Evolutionary conservation across 2,329 filamentous ascomycete species (phyloP).

Genomic region (Metarhizium brunneum): DNA sequence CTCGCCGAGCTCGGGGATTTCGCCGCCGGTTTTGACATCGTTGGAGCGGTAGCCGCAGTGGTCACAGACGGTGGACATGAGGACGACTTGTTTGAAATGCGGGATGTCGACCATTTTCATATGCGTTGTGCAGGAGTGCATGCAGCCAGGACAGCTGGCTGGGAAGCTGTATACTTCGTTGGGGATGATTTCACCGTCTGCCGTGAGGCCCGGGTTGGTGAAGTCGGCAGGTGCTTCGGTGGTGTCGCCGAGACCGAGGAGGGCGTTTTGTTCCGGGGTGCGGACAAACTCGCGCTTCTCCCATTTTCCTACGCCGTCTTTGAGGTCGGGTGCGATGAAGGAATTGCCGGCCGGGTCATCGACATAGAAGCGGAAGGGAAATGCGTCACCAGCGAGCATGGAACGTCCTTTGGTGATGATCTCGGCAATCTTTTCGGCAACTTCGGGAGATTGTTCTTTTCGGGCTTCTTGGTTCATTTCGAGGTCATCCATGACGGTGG

Average conservation of each 20-base stretch:
- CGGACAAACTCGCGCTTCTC: conserved; percentile 75
- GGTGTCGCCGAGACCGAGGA: conserved; percentile 65
- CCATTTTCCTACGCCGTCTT: conserved; percentile 78
- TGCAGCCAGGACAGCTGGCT: conserved; percentile 83
- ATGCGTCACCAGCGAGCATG: conserved; percentile 68
- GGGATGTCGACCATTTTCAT: conserved; percentile 99
- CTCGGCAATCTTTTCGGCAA: conserved; percentile 67
- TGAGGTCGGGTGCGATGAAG: conserved; percentile 83
- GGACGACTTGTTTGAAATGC: conserved; percentile 92
- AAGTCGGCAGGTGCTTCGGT: conserved; percentile 41
- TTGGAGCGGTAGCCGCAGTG: conserved; percentile 91
- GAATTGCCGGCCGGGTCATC: conserved; percentile 95
- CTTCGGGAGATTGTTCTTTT: conserved; percentile 67
- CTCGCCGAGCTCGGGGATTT: conserved; percentile 76
- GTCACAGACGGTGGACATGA: conserved; percentile 91
- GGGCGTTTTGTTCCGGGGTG: conserved; percentile 76
- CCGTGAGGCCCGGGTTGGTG: conserved; percentile 38
- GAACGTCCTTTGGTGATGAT: conserved; percentile 65
- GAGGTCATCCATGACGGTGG: conserved; percentile 70
- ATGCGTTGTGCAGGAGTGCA: conserved; percentile 76
- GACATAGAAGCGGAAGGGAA: conserved; percentile 80
- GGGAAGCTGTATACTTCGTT: conserved; percentile 92
- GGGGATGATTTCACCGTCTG: conserved; percentile 74
- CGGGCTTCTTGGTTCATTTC: conserved; percentile 73
- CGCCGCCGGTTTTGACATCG: conserved; percentile 95